These are phyloP conservation scores for Vitis riparia DNA, from an alignment of 164 flowering plant genomes.

Conservation along the genomic window DNA sequence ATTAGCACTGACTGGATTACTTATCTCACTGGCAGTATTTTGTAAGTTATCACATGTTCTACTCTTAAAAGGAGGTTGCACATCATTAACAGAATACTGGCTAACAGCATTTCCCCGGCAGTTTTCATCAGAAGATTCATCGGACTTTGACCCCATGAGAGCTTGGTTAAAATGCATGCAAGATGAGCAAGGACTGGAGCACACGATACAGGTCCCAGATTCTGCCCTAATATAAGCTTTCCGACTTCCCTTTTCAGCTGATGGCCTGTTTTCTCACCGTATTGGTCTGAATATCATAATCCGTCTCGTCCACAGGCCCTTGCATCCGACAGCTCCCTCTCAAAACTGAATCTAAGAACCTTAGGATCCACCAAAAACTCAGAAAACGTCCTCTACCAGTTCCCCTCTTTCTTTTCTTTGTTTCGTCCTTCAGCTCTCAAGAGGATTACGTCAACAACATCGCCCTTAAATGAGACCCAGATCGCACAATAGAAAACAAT, in stretches of 20 bases:
- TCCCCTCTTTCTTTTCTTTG: too few relatives aligned
- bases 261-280: constrained; percentile 48
- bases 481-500: too few relatives aligned
- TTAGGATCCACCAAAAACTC: too few relatives aligned
- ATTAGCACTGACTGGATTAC: constrained; percentile 43
- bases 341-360: constrained; percentile 23
- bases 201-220: constrained; percentile 73
- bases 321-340: constrained; percentile 44
- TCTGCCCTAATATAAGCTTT: constrained; percentile 31
- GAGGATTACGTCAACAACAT: too few relatives aligned
- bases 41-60: constrained; percentile 31
- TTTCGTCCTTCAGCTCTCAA: too few relatives aligned
- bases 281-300: constrained; percentile 24
- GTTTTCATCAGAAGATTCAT: constrained; percentile 54
- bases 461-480: too few relatives aligned
- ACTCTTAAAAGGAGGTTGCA: constrained; percentile 23
- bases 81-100: constrained; percentile 39
- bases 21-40: constrained; percentile 47
- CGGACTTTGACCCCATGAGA: constrained; percentile 49
- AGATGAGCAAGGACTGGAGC: constrained; percentile 77
- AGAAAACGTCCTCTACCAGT: too few relatives aligned
- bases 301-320: constrained; percentile 41
- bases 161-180: constrained; percentile 56
- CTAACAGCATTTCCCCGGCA: constrained; percentile 35
- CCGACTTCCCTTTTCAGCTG: constrained; percentile 26